Base-by-base conservation (phyloP, 2,329 filamentous ascomycete species). In the Zymoseptoria crescenta region DNA sequence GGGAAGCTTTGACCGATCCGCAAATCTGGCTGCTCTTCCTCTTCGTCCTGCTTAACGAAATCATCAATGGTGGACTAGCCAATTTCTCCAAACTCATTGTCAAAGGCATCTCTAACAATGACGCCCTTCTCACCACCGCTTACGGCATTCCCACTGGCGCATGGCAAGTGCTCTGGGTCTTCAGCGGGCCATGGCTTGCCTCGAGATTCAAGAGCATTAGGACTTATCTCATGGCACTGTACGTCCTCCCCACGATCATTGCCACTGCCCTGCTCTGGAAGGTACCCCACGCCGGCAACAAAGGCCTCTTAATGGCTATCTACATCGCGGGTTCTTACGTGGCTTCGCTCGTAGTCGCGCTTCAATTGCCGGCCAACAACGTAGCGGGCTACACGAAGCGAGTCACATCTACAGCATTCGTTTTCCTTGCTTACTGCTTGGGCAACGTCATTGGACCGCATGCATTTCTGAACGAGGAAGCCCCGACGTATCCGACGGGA, bases 1-100 rank as follows among this genome's bases (percentile, higher is more conserved):
- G 75, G 64, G 81, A 84, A 64, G 81, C 83, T 0, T 73, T 89
- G 10, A 70, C 72, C 0, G 88, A 91, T 63, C 85, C 86, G 0
- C 86, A 90, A 52, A 71, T 73, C 13, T 76, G 74, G 70, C 62
- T 68, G 68, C 72, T 72, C 41, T 67, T 69, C 59, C 45, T 67
- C 8, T 67, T 72, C 56, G 75, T 75, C 2, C 69, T 83, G 0
- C 68, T 82, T 19, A 83, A 83, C 58, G 81, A 83, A 63, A 70
- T 75, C 1, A 76, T 83, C 62, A 83, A 77, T 54, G 80, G 80
- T 2, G 81, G 81, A 0, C 69, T 81, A 8, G 77, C 81, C 4
- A 83, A 80, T 63, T 83, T 83, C 62, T 77, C 79, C 48, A 83
- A 81, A 57, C 74, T 81, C 21, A 83, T 83, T 56, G 76, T 83